phyloP scores from a whole-genome alignment of 202 grass and related monocot genomes.

The Dendrocalamus latiflorus region DNA sequence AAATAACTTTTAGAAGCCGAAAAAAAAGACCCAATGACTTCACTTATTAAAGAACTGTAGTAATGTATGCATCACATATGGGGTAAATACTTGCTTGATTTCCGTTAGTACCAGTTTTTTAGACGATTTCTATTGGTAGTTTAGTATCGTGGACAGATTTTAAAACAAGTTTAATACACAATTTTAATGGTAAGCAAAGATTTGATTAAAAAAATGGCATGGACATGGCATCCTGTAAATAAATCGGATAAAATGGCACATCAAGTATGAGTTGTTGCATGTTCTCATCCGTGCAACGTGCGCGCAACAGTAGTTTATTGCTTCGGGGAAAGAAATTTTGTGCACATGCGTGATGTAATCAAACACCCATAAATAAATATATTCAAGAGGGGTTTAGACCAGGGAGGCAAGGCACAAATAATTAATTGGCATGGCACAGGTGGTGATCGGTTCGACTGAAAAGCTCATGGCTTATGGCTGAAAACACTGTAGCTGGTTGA shows the following conservation, averaged over 20 bases:
- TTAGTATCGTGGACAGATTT: neutral
- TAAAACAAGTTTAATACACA: neutral
- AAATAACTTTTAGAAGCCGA: too few relatives aligned
- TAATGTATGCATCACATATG: neutral
- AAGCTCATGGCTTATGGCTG: too few relatives aligned
- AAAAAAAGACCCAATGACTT: too few relatives aligned
- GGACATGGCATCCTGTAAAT: neutral
- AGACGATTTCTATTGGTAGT: neutral
- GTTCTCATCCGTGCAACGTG: constrained; percentile 5
- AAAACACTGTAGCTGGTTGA: too few relatives aligned
- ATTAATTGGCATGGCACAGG: too few relatives aligned
- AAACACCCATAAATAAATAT: neutral
- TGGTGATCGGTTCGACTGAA: too few relatives aligned
- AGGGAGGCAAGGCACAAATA: neutral
- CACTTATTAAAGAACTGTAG: too few relatives aligned
- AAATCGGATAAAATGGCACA: neutral
- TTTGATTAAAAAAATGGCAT: neutral
- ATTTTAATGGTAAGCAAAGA: neutral
- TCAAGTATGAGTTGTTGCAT: neutral
- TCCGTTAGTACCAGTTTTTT: neutral
- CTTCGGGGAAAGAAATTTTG: neutral
- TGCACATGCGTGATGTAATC: neutral
- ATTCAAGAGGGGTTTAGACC: neutral
- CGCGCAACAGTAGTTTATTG: neutral
- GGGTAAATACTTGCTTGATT: neutral